Evolutionary conservation across 2,329 filamentous ascomycete genomes (phyloP).

Genomic region (Phyllosticta capitalensis): DNA sequence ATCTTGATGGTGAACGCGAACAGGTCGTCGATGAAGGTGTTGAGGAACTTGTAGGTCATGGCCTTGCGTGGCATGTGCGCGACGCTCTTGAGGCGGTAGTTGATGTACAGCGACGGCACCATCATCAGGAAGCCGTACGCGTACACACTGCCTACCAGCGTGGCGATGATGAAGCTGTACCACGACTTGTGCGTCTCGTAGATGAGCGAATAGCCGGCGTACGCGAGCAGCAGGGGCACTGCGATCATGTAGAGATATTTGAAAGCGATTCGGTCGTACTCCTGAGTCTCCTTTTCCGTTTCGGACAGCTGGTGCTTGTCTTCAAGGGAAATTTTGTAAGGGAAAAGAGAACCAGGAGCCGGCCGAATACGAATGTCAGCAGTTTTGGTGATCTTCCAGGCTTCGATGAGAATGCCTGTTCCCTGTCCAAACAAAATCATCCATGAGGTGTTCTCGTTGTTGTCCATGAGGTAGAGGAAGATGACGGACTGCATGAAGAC

Average conservation of each 20-base stretch:
- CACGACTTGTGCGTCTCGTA: constrained; percentile 97
- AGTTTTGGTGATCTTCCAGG: constrained; percentile 94
- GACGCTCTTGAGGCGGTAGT: constrained; percentile 84
- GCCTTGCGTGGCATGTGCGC: constrained; percentile 95
- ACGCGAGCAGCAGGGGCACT: constrained; percentile 80
- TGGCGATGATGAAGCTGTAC: constrained; percentile 94
- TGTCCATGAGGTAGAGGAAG: constrained; percentile 93
- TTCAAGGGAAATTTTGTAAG: constrained; percentile 76
- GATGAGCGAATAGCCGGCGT: constrained; percentile 80
- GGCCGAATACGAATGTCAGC: constrained; percentile 78
- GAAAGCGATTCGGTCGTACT: constrained; percentile 97
- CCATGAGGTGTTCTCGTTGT: constrained; percentile 96
- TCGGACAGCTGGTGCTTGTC: constrained; percentile 95
- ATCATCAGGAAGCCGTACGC: constrained; percentile 99
- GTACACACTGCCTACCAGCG: constrained; percentile 90
- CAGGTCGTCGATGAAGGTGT: constrained; percentile 97
- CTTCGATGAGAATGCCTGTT: constrained; percentile 66
- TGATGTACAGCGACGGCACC: constrained; percentile 96
- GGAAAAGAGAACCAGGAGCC: constrained; percentile 60
- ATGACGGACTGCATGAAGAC: constrained; percentile 96
- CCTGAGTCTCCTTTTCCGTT: constrained; percentile 94
- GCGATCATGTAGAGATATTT: constrained; percentile 90
- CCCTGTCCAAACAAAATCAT: constrained; percentile 96
- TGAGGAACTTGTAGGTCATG: constrained; percentile 97
- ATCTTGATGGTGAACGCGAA: constrained; percentile 99